Evolutionary conservation across 129 eudicot species (phyloP), one percentile per base, ranked within the genome.

Genomic region (Erigeron canadensis): DNA sequence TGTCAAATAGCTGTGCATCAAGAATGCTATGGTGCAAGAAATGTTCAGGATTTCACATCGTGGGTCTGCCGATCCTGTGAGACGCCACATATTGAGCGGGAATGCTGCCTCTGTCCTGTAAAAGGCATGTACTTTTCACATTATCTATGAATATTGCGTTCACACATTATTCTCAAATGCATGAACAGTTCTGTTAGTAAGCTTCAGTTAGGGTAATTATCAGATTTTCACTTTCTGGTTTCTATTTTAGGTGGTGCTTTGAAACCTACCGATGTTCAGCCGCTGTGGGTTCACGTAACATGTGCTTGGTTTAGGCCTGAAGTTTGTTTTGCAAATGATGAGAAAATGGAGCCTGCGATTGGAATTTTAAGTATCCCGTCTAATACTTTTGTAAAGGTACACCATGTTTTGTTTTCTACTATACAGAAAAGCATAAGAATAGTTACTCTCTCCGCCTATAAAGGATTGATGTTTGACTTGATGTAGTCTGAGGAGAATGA

Each of bases 1-100:
- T 94, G 99, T 81, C 99, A 94, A 82, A 94, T 94, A 69, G 99
- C 99, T 51, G 99, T 94, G 42, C 99, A 94, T 81, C 99, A 94
- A 84, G 99, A 94, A 83, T 94, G 99, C 78, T 94, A 94, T 83
- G 99, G 99, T 22, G 99, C 91, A 37, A 84, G 94, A 75, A 81
- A 87, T 61, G 88, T 89, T 77, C 82, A 76, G 19, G 97, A 94
- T 81, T 88, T 94, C 78, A 90, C 99, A 73, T 94, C 99, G 21
- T 94, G 97, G 99, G 97, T 94, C 61, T 94, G 99, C 77, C 80
- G 90, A 69, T 85, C 93, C 59, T 94, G 99, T 63, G 97, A 94
- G 79, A 90, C 99, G 60, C 99, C 99, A 44, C 81, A 94, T 37
- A 81, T 94, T 66, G 92, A 87, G 76, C 86, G 99, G 44, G 87